Evolutionary conservation across 2,329 filamentous ascomycete genomes (phyloP).

Genomic region (Pyricularia pennisetigena): DNA sequence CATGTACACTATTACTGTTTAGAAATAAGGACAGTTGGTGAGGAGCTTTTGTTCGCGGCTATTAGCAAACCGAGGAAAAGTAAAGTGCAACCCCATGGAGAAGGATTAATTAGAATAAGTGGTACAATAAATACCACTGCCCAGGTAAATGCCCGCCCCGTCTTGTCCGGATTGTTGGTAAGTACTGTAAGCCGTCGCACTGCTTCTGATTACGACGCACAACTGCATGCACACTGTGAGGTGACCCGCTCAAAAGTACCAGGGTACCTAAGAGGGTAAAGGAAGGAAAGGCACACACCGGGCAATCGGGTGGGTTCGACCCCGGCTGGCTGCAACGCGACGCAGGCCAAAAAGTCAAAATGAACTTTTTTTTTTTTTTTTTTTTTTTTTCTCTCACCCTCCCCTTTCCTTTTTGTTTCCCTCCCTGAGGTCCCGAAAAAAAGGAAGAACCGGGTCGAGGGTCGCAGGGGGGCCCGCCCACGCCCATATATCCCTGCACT

Average conservation of each 20-base stretch:
- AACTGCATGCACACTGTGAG: not conserved
- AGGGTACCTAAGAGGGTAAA: not conserved
- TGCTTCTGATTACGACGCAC: not conserved
- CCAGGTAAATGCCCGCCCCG: not conserved
- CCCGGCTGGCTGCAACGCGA: not conserved
- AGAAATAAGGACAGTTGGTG: too few relatives aligned
- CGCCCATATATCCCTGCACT: not conserved
- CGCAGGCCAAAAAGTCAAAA: not conserved
- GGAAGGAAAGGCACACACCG: not conserved
- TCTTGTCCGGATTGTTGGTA: not conserved
- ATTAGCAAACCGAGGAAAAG: not conserved
- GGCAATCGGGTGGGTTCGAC: not conserved
- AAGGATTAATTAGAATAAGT: not conserved
- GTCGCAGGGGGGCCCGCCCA: not conserved
- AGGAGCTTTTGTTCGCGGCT: not conserved
- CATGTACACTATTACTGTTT: not conserved
- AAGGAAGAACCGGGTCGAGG: not conserved
- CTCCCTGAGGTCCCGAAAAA: too few relatives aligned
- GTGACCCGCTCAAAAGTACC: not conserved
- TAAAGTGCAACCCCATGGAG: not conserved
- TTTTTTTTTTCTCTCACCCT: too few relatives aligned
- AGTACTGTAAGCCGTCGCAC: not conserved
- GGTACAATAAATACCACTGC: not conserved
- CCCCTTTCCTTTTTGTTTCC: too few relatives aligned
- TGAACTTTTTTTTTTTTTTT: not conserved